phyloP scores from a whole-genome alignment of 129 eudicot genomes.

The Ambrosia artemisiifolia region DNA sequence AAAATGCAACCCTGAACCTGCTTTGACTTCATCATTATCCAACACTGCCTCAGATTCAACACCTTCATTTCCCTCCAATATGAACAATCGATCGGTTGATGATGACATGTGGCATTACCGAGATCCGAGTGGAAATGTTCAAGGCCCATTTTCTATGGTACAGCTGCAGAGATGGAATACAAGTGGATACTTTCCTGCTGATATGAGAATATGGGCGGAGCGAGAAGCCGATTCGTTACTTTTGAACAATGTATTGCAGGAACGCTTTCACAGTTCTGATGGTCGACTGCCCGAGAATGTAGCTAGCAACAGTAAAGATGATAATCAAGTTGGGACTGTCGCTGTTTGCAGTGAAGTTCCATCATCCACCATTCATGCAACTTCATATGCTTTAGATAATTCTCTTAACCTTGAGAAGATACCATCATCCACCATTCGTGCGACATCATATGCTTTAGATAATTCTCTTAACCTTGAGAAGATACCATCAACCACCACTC shows the following conservation, averaged over 20 bases:
- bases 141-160: constrained; percentile 86
- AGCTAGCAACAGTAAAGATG: constrained; percentile 19
- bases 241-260: constrained; percentile 59
- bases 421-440: too few relatives aligned
- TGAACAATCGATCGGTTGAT: constrained; percentile 31
- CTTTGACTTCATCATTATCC: constrained; percentile 29
- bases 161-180: constrained; percentile 84
- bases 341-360: constrained; percentile 28
- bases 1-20: constrained; percentile 37
- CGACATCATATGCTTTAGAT: too few relatives aligned
- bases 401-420: constrained; percentile 26
- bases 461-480: too few relatives aligned
- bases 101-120: constrained; percentile 78
- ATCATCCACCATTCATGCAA: constrained; percentile 26
- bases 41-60: constrained; percentile 41
- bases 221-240: constrained; percentile 65
- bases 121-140: constrained; percentile 82
- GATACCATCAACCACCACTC: constrained; percentile 25
- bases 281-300: constrained; percentile 14
- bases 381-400: constrained; percentile 20
- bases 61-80: constrained; percentile 32
- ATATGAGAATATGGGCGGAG: constrained; percentile 79
- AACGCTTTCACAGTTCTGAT: constrained; percentile 32
- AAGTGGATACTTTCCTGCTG: constrained; percentile 72
- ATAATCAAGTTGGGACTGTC: constrained; percentile 20